Conservation (phyloP, 768 basidiomycete species). For the Coprinopsis marcescibilis region DNA sequence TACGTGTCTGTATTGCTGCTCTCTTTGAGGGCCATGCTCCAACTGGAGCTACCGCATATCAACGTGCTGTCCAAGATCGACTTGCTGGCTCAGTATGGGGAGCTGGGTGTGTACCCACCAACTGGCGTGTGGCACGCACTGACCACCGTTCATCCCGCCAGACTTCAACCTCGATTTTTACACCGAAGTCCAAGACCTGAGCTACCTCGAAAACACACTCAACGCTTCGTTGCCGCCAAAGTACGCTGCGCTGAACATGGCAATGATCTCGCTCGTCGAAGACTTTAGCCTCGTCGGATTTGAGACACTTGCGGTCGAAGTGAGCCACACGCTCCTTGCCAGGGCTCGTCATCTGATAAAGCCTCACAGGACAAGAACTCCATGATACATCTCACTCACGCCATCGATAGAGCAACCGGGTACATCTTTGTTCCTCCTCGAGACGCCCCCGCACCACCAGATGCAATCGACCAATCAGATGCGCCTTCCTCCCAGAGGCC, state of each 20-base stretch:
- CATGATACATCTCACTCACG: conserved; percentile 82
- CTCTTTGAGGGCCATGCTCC: conserved; percentile 94
- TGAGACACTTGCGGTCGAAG: conserved; percentile 95
- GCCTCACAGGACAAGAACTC: conserved; percentile 80
- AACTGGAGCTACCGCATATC: conserved; percentile 95
- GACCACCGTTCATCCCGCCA: conserved; percentile 26
- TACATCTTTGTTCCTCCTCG: conserved; percentile 75
- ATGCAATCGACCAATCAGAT: conserved; percentile 27
- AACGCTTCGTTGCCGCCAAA: conserved; percentile 53
- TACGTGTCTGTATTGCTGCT: conserved; percentile 90
- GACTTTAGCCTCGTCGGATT: conserved; percentile 92
- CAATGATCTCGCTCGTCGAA: conserved; percentile 88
- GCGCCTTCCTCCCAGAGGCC: conserved; percentile 42
- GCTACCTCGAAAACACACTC: conserved; percentile 76
- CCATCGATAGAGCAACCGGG: conserved; percentile 88
- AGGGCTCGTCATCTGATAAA: not conserved
- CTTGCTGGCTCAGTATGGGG: conserved; percentile 83
- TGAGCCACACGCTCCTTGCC: conserved; percentile 20
- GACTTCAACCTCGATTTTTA: conserved; percentile 98
- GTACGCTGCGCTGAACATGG: conserved; percentile 78
- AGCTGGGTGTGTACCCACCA: conserved; percentile 59
- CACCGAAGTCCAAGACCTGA: conserved; percentile 95
- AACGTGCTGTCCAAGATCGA: conserved; percentile 97
- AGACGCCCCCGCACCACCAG: conserved; percentile 27
- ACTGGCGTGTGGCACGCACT: conserved; percentile 1